These are phyloP conservation scores for Leccinum olivaceoglutinosum DNA, from an alignment of 1,284 basidiomycete genomes.

Conservation along the genomic window DNA sequence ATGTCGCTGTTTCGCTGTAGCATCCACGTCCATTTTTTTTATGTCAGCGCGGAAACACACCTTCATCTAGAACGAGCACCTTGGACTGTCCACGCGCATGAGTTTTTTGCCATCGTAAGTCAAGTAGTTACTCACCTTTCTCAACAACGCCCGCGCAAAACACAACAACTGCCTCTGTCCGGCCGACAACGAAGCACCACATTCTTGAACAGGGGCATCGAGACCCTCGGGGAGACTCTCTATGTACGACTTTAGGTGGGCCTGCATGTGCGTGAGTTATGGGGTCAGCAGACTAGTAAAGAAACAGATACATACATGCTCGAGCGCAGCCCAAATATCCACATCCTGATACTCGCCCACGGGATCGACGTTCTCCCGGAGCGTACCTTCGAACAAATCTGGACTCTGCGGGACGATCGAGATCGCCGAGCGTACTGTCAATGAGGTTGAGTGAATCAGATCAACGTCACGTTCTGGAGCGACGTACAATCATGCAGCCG, in stretches of 20 bases:
- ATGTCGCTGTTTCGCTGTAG: constrained; percentile 48
- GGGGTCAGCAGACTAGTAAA: constrained; percentile 1
- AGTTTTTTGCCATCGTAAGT: not conserved
- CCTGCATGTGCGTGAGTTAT: constrained; percentile 29
- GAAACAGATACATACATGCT: constrained; percentile 45
- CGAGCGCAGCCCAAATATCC: constrained; percentile 80
- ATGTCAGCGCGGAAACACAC: not conserved
- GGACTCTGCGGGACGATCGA: constrained; percentile 88
- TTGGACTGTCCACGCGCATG: constrained; percentile 46
- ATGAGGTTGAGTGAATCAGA: not conserved
- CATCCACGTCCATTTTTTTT: not conserved
- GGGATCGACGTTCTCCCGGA: constrained; percentile 84
- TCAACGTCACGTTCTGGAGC: not conserved
- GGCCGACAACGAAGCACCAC: constrained; percentile 75
- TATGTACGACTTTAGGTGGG: constrained; percentile 67
- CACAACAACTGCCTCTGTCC: constrained; percentile 86
- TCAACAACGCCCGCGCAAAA: constrained; percentile 74
- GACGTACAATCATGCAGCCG: constrained; percentile 70
- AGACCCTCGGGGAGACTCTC: constrained; percentile 67
- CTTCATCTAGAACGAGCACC: constrained; percentile 89
- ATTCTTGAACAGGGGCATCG: constrained; percentile 76
- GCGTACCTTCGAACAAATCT: constrained; percentile 80
- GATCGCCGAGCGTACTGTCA: constrained; percentile 62
- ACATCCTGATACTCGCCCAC: constrained; percentile 65
- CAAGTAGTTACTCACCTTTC: constrained; percentile 39